phyloP scores from a whole-genome alignment of 2,329 filamentous ascomycete genomes.

The Aspergillus transmontanensis region DNA sequence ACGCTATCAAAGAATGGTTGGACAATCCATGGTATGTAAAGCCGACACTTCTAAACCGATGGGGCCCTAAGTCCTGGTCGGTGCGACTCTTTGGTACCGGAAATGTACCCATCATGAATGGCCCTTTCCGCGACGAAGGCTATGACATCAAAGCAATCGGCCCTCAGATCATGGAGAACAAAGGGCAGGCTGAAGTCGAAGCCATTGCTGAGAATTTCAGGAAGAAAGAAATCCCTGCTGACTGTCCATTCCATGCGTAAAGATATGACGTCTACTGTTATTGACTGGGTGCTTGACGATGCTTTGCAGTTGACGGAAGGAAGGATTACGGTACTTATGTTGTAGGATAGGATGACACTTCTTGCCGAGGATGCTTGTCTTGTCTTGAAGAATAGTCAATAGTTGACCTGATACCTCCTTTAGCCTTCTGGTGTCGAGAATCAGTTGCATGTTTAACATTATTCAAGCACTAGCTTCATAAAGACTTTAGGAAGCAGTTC shows the following conservation, averaged over 20 bases:
- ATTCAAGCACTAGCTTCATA: not conserved
- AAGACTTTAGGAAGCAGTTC: not conserved
- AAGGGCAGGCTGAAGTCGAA: slow-evolving; percentile 7
- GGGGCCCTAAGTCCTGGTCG: slow-evolving; percentile 19
- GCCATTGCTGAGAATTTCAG: not conserved
- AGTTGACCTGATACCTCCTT: not conserved
- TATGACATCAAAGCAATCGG: slow-evolving; percentile 25
- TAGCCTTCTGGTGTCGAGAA: not conserved
- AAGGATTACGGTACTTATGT: not conserved
- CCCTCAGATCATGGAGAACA: slow-evolving; percentile 18
- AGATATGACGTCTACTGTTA: not conserved
- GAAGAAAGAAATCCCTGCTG: not conserved
- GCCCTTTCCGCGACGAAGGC: slow-evolving; percentile 15
- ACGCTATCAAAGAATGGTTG: slow-evolving; percentile 16
- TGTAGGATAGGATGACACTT: not conserved
- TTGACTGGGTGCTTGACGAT: not conserved
- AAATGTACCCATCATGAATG: slow-evolving; percentile 21
- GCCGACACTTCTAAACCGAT: slow-evolving; percentile 24
- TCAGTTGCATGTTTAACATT: not conserved
- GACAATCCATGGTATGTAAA: slow-evolving; percentile 31
- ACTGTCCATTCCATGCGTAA: not conserved
- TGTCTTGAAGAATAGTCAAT: not conserved
- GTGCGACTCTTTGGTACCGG: slow-evolving; percentile 23
- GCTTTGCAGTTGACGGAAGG: not conserved
- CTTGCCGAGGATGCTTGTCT: not conserved